Evolutionary conservation across 2,329 filamentous ascomycete species (phyloP).

Genomic region (Apiospora rasikravindrae): DNA sequence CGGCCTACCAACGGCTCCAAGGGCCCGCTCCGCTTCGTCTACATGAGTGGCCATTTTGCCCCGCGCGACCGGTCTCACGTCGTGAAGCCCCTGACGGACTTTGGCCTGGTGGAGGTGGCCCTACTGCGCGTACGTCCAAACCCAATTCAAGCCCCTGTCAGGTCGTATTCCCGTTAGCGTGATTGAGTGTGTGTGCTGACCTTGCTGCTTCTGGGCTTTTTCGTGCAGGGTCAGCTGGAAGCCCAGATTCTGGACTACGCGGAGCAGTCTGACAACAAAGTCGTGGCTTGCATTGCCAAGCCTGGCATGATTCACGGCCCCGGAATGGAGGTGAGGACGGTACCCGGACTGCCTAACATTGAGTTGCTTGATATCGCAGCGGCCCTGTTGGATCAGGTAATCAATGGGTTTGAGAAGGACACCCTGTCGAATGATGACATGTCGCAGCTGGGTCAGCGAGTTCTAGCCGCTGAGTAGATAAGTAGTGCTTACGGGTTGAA

Average conservation of each 20-base stretch:
- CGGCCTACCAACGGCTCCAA: background rate
- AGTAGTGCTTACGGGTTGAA: too few species aligned
- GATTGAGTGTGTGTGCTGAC: conserved; percentile 21
- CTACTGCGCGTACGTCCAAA: conserved; percentile 35
- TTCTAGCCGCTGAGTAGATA: background rate
- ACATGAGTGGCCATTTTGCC: conserved; percentile 38
- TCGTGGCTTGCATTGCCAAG: conserved; percentile 36
- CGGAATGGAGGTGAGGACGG: conserved; percentile 22
- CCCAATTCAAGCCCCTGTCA: conserved; percentile 18
- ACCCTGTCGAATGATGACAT: conserved; percentile 39
- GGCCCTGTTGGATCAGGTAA: conserved; percentile 39
- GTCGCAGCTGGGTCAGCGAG: conserved; percentile 10
- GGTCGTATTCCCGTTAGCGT: conserved; percentile 29
- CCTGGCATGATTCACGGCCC: conserved; percentile 36
- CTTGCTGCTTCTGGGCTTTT: conserved; percentile 23
- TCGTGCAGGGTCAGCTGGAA: conserved; percentile 37
- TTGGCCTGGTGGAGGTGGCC: conserved; percentile 32
- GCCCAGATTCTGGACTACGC: conserved; percentile 36
- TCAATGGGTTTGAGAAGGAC: conserved; percentile 41
- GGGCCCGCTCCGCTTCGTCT: conserved; percentile 43
- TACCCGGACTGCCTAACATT: conserved; percentile 35
- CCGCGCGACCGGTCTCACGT: conserved; percentile 2
- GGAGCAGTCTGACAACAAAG: conserved; percentile 29
- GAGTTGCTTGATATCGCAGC: conserved; percentile 36
- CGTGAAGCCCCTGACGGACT: conserved; percentile 33